Conservation (phyloP, 2,329 filamentous ascomycete species). For the Calonectria hawksworthii region DNA sequence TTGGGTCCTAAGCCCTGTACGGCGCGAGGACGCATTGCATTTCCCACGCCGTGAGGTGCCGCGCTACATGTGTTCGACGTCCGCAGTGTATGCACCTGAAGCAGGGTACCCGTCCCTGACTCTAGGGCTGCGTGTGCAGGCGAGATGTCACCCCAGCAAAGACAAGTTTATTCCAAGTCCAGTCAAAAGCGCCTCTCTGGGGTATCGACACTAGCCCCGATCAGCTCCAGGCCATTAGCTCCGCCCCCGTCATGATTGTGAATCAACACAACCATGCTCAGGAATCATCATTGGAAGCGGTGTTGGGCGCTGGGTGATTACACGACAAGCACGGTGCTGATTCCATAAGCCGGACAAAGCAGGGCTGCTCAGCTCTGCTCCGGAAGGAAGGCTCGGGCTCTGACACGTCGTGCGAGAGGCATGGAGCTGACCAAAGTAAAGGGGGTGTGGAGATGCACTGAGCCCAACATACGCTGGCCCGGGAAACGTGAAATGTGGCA, state of each 20-base stretch:
- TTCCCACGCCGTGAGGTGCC: conserved; percentile 11
- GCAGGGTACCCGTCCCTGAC: conserved; percentile 30
- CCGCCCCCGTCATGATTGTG: conserved; percentile 12
- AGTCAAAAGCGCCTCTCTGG: conserved; percentile 27
- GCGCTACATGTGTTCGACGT: background rate
- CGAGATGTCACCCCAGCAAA: conserved; percentile 28
- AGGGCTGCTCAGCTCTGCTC: conserved; percentile 26
- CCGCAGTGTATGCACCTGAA: conserved; percentile 9
- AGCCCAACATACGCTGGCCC: conserved; percentile 17
- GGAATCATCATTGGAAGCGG: conserved; percentile 8
- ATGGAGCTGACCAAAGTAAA: conserved; percentile 21
- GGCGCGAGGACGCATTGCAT: conserved; percentile 18
- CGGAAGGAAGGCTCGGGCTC: conserved; percentile 26
- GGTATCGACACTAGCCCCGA: conserved; percentile 32
- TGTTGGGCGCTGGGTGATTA: background rate
- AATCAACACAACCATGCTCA: conserved; percentile 2
- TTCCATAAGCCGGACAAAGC: conserved; percentile 18
- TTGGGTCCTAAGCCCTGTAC: conserved; percentile 10
- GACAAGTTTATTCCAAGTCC: conserved; percentile 32
- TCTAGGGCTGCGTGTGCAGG: conserved; percentile 31
- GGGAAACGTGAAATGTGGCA: conserved; percentile 29
- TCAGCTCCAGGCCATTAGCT: conserved; percentile 35
- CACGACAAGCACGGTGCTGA: conserved; percentile 20
- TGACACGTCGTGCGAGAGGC: conserved; percentile 37
- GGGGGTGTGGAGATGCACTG: conserved; percentile 23